phyloP scores from a whole-genome alignment of 169 alveolate genomes.

The Plasmodium knowlesi region DNA sequence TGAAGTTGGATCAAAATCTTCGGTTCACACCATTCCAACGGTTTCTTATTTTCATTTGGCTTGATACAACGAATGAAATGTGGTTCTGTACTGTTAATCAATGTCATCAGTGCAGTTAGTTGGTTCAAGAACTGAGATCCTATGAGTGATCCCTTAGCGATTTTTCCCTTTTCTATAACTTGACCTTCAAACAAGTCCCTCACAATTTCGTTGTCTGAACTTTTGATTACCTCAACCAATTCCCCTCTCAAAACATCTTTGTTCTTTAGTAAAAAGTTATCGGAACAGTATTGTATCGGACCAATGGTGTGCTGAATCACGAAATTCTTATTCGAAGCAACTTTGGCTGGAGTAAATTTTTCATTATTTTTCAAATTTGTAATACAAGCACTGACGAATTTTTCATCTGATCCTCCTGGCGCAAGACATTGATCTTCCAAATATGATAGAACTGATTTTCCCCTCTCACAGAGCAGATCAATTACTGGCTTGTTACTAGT shows the following conservation, averaged over 20 bases:
- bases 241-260: constrained; percentile 91
- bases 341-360: constrained; percentile 87
- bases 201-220: constrained; percentile 84
- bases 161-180: constrained; percentile 89
- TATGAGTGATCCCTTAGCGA: constrained; percentile 92
- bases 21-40: constrained; percentile 91
- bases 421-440: constrained; percentile 94
- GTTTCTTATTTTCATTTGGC: constrained; percentile 92
- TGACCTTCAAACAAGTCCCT: constrained; percentile 86
- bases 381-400: constrained; percentile 87
- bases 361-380: constrained; percentile 78
- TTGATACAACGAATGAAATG: constrained; percentile 93
- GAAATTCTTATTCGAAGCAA: constrained; percentile 87
- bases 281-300: constrained; percentile 85
- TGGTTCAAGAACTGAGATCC: constrained; percentile 93
- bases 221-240: constrained; percentile 88
- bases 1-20: constrained; percentile 91
- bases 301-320: constrained; percentile 88
- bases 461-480: constrained; percentile 80
- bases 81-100: constrained; percentile 90
- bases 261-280: constrained; percentile 87
- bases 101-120: constrained; percentile 88
- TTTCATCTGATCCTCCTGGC: constrained; percentile 92
- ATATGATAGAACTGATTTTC: constrained; percentile 86
- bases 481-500: constrained; percentile 84